Conservation (phyloP, 139 green algal species). For the Chlorella vulgaris region DNA sequence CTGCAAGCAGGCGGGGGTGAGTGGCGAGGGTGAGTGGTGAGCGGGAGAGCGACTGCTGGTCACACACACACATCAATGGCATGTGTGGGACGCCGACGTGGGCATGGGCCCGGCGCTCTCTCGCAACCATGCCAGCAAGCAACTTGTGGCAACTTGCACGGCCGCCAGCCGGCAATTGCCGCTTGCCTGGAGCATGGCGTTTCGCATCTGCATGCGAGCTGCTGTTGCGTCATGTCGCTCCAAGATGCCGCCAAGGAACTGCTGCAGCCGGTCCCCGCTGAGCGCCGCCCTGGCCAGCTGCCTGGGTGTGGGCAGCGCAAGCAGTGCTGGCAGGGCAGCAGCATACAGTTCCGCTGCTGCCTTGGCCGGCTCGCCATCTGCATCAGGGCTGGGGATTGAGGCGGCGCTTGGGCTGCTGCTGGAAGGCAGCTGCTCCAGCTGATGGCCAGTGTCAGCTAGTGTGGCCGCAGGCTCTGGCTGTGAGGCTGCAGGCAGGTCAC, state of each 20-base stretch:
- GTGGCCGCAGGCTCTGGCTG: background rate
- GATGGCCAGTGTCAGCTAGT: background rate
- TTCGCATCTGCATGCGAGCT: constrained; percentile 82
- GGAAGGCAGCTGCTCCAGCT: no score
- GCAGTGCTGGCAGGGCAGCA: background rate
- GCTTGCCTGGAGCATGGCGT: constrained; percentile 63
- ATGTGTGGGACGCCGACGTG: no score
- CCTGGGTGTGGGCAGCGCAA: background rate
- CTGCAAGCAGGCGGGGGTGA: background rate
- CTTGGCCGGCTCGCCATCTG: background rate
- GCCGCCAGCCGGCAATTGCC: background rate
- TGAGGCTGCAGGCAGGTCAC: background rate
- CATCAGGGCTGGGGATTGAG: background rate
- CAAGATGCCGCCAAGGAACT: constrained; percentile 75
- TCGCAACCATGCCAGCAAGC: no score
- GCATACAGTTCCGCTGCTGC: background rate
- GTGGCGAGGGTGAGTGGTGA: background rate
- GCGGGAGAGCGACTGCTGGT: background rate
- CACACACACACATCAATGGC: no score
- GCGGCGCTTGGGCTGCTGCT: no score
- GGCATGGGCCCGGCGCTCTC: no score
- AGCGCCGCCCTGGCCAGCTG: background rate
- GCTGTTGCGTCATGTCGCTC: constrained; percentile 67
- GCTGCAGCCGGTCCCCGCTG: constrained; percentile 68
- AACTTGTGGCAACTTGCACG: background rate